These are phyloP conservation scores for Lachancea cidri DNA, from an alignment of 805 yeast species.

Conservation along the genomic window DNA sequence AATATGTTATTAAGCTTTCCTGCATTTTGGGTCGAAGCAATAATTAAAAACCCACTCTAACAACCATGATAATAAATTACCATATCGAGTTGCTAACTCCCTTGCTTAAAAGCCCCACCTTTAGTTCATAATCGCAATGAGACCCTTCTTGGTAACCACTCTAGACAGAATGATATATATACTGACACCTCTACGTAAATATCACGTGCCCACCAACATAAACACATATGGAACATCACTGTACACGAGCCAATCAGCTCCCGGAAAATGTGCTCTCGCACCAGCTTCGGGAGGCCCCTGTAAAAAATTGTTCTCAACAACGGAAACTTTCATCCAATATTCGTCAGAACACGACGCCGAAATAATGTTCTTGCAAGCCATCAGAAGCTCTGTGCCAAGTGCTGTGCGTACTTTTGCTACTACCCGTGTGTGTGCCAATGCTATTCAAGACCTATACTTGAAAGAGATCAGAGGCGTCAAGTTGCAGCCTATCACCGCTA, in stretches of 20 bases:
- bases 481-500: slow-evolving; percentile 67
- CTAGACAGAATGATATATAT: no score
- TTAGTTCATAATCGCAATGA: no score
- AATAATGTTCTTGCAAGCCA: slow-evolving; percentile 8
- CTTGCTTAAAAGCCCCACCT: no score
- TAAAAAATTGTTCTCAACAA: background rate
- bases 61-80: no score
- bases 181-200: no score
- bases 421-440: slow-evolving; percentile 40
- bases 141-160: no score
- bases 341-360: background rate
- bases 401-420: slow-evolving; percentile 29
- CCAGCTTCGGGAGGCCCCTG: background rate
- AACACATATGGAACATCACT: no score
- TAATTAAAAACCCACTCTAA: no score
- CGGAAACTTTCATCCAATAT: background rate
- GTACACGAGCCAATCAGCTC: background rate
- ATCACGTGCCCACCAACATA: no score
- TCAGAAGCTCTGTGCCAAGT: slow-evolving; percentile 3
- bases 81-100: no score
- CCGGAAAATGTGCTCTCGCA: background rate
- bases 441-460: slow-evolving; percentile 79
- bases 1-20: no score
- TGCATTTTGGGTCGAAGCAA: no score
- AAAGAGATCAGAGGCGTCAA: slow-evolving; percentile 84